Evolutionary conservation across 164 flowering plant species (phyloP), one percentile per base, ranked within the genome.

Genomic region (Chimonanthus praecox): DNA sequence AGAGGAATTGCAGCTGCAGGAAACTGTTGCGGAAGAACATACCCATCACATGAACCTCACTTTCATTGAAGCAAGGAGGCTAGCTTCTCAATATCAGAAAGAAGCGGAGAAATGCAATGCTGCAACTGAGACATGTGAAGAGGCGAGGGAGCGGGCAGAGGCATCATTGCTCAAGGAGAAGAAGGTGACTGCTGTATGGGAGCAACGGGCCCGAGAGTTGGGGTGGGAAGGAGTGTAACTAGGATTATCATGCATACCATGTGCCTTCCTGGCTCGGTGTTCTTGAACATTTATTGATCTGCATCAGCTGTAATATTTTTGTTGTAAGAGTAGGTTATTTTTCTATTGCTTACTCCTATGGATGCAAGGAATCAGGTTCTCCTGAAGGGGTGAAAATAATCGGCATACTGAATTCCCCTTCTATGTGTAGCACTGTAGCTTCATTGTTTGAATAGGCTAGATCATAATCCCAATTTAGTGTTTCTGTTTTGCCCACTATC

Each of bases 71-170:
- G 98, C 97, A 3, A 87, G 87, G 81, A 86, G 90, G 74, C 79
- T 88, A 33, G 98, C 91, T 77, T 82, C 88, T n/a, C 89, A 84
- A 75, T 94, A 89, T 83, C 96, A 89, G 69, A 84, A 68, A 73
- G 98, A 94, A 80, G 92, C 91, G 4, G 97, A 94, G 76, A 94
- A 94, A 67, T 94, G 98, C 85, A 92, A 85, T 72, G 78, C 90
- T n/a, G 96, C 98, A 54, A 94, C 94, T 3, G 93, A 94, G 82
- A 89, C 87, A 8, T 94, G 98, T 48, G 97, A 94, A 81, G 88
- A 73, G 20, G 92, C 98, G 45, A 81, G 98, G 76, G 97, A 94
- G 83, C 85, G 80, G 3, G 82, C 96, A 0, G 84, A 88, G 80
- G 89, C 88, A 11, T 75, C 87, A 69, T 71, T 90, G 64, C 83